Base-by-base conservation (phyloP, 2,329 filamentous ascomycete genomes). In the Diaporthe capsici region DNA sequence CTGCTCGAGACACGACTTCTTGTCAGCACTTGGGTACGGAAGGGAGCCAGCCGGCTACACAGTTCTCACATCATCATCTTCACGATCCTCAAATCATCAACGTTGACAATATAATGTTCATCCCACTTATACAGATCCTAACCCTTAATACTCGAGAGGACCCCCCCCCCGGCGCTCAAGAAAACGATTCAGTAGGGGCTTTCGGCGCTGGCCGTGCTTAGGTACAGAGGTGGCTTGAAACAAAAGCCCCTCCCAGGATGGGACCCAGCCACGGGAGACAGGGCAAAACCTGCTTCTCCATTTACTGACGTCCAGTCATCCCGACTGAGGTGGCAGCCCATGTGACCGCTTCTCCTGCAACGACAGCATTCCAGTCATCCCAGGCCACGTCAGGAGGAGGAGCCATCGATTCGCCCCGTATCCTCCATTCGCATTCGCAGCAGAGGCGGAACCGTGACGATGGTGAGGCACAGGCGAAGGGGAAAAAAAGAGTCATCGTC, bases 91-190 rank as follows among this genome's bases (percentile, higher is more conserved):
- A 34, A 34, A 31, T 49, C 25, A 47, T 25, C 15, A 12, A 10
- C 25, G 10, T 39, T 47, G 49, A 25, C 39, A 58, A 7, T 25
- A 22, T 6, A 9, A 31, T 57, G 3, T n/a, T 8, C n/a, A 1
- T 25, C 34, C 12, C 49, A 73, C 74, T 73, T 73, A 76, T 37
- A 76, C 71, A 17, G 60, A 75, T 70, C 74, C 74, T 75, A 61
- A 76, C 71, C 44, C 60, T 31, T 17, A 39, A 12, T 2, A 12
- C 12, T n/a, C 13, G 8, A 13, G 20, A 6, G 34, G 2, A 20
- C 17, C 31, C 15, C 31, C 13, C 22, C 65, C 65, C 4, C 34
- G 0, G 10, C 10, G 3, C 31, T 22, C 1, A 25, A 39, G 22
- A 53, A 53, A 7, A 53, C 2, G 22, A 25, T 12, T 68, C 3